Percentiles rank a stretch among this genome's conserved stretches.
Evolutionary conservation across 257 asterid genomes (phyloP).

Genomic region (Solanum neorickii): DNA sequence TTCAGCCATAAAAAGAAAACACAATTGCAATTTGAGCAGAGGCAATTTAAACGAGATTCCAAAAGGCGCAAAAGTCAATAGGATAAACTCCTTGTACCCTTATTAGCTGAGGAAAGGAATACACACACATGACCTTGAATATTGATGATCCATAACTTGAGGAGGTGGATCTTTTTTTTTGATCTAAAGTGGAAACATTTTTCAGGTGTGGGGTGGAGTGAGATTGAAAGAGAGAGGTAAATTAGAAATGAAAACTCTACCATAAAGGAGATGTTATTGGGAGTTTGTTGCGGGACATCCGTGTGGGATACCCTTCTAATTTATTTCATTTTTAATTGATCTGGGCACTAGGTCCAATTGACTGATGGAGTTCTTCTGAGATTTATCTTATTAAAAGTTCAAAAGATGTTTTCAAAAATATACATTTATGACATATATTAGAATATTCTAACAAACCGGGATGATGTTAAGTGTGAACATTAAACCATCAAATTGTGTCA

Average conservation of each 20-base stretch:
- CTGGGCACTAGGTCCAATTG: background rate
- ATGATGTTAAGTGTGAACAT: too few species aligned
- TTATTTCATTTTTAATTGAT: background rate
- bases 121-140: background rate
- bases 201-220: background rate
- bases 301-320: background rate
- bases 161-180: background rate
- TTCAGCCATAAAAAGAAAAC: too few species aligned
- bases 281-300: background rate
- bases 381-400: background rate
- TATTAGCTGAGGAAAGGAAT: background rate
- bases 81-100: background rate
- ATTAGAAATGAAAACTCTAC: background rate
- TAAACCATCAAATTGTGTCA: too few species aligned
- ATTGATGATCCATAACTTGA: too few species aligned
- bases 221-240: background rate
- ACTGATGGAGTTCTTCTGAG: background rate
- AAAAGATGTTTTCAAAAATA: too few species aligned
- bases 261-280: background rate
- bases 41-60: background rate
- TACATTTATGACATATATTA: too few species aligned
- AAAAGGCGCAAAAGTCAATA: too few species aligned
- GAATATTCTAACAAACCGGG: too few species aligned
- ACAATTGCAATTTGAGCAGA: background rate
- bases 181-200: background rate